Evolutionary conservation across 352 stramenopile species (phyloP), one percentile per base, ranked within the genome.

Genomic region (Pythium oligandrum): DNA sequence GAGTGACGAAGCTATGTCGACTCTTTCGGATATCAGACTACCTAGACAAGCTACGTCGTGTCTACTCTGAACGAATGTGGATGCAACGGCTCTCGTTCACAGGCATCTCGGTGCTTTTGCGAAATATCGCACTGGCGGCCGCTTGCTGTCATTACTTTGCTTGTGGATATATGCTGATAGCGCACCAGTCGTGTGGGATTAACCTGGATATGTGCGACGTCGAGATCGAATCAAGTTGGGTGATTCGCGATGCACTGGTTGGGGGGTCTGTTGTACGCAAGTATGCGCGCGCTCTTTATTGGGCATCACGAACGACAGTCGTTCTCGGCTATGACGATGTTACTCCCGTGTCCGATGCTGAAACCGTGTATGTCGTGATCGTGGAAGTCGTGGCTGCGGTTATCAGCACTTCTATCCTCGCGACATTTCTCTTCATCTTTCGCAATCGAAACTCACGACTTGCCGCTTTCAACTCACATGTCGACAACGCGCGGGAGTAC

Each of bases 391-490:
- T 77, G 2, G 77, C 75, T 2, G 75, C 76, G 12, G 11, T 88
- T 3, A 60, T 87, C 32, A 75, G 73, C 31, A 83, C 76, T 2
- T 85, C 73, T 0, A 51, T 88, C 39, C 57, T 90, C 5, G 78
- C 80, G 1, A 85, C 69, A 4, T 88, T 81, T 48, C 61, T 86
- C 10, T 90, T 90, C 54, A 80, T 88, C 43, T 88, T 88, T n/a
- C 79, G 79, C 1, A 67, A 84, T 48, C 71, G 76, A 34, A 84
- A 85, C 40, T 66, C 70, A 1, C 57, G 75, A 1, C 66, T 76
- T 35, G 76, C 69, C 4, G 64, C 68, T 26, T 86, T 84, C 47
- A 59, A 70, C 0, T 61, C 73, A 0, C 75, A 90, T 40, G 71
- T 90, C 8, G 77, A 88, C 46, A 89, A 89, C 35, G 74, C 78